These are phyloP conservation scores for Somion occarium DNA, from an alignment of 1,284 basidiomycete species.

Conservation along the genomic window DNA sequence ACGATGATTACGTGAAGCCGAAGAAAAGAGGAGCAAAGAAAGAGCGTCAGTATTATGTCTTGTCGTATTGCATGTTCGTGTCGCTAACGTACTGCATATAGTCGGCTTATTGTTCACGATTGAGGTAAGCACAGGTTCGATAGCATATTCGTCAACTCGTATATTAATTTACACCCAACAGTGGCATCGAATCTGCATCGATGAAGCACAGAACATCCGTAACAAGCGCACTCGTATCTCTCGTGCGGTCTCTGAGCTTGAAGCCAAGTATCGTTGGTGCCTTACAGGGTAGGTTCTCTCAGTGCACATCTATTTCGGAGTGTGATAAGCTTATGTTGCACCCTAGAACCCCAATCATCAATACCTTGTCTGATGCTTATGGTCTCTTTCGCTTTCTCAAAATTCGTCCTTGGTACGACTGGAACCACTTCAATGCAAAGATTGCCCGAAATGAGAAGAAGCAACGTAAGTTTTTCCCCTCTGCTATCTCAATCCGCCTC, in stretches of 20 bases:
- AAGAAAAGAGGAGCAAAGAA: slow-evolving; percentile 31
- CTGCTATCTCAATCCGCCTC: background rate
- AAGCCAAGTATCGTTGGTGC: slow-evolving; percentile 45
- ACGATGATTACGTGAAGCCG: slow-evolving; percentile 34
- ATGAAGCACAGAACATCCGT: slow-evolving; percentile 53
- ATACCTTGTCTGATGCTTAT: slow-evolving; percentile 47
- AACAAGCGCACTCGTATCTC: slow-evolving; percentile 49
- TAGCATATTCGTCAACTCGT: slow-evolving; percentile 4
- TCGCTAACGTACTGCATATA: no score
- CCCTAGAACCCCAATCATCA: slow-evolving; percentile 52
- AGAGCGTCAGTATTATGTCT: slow-evolving; percentile 22
- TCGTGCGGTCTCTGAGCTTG: slow-evolving; percentile 42
- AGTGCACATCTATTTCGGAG: background rate
- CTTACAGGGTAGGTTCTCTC: slow-evolving; percentile 45
- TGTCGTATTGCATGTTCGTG: no score
- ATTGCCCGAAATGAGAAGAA: slow-evolving; percentile 42
- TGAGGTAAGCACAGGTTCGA: slow-evolving; percentile 28
- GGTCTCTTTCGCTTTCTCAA: slow-evolving; percentile 47
- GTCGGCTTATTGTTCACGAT: slow-evolving; percentile 44
- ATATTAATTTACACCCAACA: slow-evolving; percentile 14
- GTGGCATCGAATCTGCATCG: slow-evolving; percentile 49
- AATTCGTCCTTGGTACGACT: slow-evolving; percentile 50
- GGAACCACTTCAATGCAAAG: slow-evolving; percentile 39
- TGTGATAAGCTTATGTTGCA: background rate
- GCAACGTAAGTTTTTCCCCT: slow-evolving; percentile 12